phyloP scores from a whole-genome alignment of 1,284 basidiomycete species.

The Cystobasidium slooffiae region DNA sequence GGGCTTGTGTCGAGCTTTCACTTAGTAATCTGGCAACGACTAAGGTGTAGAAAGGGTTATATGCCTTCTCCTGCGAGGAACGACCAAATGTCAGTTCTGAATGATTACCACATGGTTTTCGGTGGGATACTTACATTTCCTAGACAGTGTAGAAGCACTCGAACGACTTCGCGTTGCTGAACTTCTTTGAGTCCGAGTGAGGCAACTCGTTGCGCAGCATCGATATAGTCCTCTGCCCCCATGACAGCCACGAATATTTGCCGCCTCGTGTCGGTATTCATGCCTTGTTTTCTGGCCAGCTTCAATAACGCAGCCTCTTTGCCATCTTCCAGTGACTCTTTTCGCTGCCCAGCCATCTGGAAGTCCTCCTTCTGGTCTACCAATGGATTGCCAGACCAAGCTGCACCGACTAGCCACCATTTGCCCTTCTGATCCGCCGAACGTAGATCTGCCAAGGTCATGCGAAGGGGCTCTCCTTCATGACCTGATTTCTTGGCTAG shows the following conservation, averaged over 20 bases:
- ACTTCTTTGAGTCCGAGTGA: conserved; percentile 83
- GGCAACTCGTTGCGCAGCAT: conserved; percentile 84
- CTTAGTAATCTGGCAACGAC: conserved; percentile 68
- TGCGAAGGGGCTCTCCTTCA: conserved; percentile 78
- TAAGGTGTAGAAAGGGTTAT: conserved; percentile 96
- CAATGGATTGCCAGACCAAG: conserved; percentile 90
- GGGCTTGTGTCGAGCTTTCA: conserved; percentile 53
- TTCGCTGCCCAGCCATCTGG: conserved; percentile 47
- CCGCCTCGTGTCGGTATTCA: conserved; percentile 95
- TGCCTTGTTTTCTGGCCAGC: conserved; percentile 89
- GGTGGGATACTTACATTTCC: conserved; percentile 71
- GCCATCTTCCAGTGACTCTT: conserved; percentile 48
- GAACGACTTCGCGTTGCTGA: conserved; percentile 91
- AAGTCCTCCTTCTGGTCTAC: conserved; percentile 63
- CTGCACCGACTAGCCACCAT: conserved; percentile 98
- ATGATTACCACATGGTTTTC: background rate
- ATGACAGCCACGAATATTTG: conserved; percentile 91
- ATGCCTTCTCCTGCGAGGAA: conserved; percentile 72
- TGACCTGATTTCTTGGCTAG: conserved; percentile 77
- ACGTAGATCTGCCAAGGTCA: conserved; percentile 81
- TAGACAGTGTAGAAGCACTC: conserved; percentile 90
- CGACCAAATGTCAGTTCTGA: conserved; percentile 14
- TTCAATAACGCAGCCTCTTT: conserved; percentile 68
- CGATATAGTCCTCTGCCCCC: conserved; percentile 91
- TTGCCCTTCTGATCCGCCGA: conserved; percentile 86